Percentiles rank a stretch among this genome's conserved stretches.
These are phyloP conservation scores for Aureobasidium sp. DNA, from an alignment of 2,329 filamentous ascomycete species.

Conservation along the genomic window DNA sequence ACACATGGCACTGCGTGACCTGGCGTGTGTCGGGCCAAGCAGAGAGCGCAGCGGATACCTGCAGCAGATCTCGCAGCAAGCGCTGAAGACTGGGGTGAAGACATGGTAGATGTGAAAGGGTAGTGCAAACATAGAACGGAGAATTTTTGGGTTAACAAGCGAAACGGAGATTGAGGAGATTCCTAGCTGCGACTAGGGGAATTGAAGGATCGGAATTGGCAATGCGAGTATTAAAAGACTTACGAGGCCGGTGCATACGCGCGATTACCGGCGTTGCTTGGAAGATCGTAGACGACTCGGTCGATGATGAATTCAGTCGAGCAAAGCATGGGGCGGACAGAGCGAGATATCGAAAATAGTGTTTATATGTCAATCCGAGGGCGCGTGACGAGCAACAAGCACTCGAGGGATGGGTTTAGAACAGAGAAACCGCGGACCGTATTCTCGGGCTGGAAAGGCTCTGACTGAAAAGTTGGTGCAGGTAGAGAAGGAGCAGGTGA, in stretches of 20 bases:
- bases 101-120: not conserved
- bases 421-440: not conserved
- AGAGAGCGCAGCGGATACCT: slow-evolving; percentile 6
- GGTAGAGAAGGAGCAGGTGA: slow-evolving; percentile 2
- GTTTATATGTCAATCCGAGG: not conserved
- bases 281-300: not conserved
- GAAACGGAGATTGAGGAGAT: not conserved
- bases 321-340: not conserved
- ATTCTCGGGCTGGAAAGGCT: not conserved
- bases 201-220: slow-evolving; percentile 4
- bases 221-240: not conserved
- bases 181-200: not conserved
- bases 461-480: slow-evolving; percentile 1
- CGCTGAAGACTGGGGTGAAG: not conserved
- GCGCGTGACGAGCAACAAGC: not conserved
- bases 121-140: not conserved
- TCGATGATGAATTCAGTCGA: not conserved
- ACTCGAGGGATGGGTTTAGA: not conserved
- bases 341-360: not conserved
- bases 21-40: slow-evolving; percentile 1
- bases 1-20: slow-evolving; percentile 10
- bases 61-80: not conserved
- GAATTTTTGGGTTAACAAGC: not conserved
- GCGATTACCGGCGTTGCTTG: not conserved
- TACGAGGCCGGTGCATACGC: slow-evolving; percentile 6